Evolutionary conservation across 2,329 filamentous ascomycete genomes (phyloP), one percentile per base, ranked within the genome.

Genomic region (Beauveria bassiana): DNA sequence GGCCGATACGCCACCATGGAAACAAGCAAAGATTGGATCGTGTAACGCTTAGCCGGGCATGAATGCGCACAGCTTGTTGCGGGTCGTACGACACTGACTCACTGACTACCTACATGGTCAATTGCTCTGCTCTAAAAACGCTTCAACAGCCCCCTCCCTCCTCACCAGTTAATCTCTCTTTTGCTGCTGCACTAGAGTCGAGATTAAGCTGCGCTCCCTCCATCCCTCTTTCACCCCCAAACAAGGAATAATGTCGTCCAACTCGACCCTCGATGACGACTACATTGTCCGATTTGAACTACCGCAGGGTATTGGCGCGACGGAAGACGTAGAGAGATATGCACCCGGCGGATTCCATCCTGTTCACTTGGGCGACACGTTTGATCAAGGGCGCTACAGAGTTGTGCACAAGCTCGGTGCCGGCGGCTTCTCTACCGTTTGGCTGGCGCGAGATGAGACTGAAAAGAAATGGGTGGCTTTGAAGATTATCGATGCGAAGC

Each of bases 371-470:
- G 74, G 73, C 14, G 73, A 79, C 49, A 65, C 63, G 1, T 76
- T 59, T 50, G 56, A 77, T 61, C 62, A 72, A 61, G 72, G 68
- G 14, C 71, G 75, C 22, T 80, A 79, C 63, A 68, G 70, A 51
- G 65, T 78, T 38, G 63, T 75, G 40, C 71, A 76, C 54, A 80
- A 79, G 65, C 67, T 79, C 47, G 76, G 77, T 51, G 74, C 67
- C 60, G 76, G 77, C 42, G 71, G 72, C 6, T 77, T 68, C 64
- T 76, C 75, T 4, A 80, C 77, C 1, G 75, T 78, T 42, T 80
- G 75, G 77, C 71, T 79, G 52, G 76, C 72, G 22, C 65, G 69
- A 22, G 75, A 78, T 38, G 49, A 60, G 2, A 42, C 10, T 3
- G 46, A 54, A 12, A 40, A 55, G 7, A 63, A 47, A 42, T 69